These are phyloP conservation scores for Citrullus mucosospermus DNA, from an alignment of 306 rosid genomes.

Conservation along the genomic window DNA sequence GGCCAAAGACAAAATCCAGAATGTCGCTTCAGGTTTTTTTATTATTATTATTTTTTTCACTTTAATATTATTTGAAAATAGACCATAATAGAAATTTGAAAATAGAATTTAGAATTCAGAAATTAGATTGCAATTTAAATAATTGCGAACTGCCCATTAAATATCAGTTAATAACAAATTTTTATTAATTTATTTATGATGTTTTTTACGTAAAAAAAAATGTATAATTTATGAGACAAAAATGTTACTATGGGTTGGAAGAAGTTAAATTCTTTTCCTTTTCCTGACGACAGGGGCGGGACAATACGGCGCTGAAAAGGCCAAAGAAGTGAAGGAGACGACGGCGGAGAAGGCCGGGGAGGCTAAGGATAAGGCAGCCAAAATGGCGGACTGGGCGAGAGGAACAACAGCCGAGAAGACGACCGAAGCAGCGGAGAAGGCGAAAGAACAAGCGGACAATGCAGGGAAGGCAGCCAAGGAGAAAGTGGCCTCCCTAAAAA, in stretches of 20 bases:
- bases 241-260: no score
- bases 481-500: background rate
- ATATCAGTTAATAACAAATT: no score
- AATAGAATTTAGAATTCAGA: no score
- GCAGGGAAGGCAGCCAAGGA: background rate
- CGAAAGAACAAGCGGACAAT: slow-evolving; percentile 14
- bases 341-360: slow-evolving; percentile 11
- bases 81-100: no score
- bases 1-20: slow-evolving; percentile 20
- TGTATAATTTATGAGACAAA: no score
- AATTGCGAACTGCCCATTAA: no score
- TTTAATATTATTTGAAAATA: no score
- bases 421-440: slow-evolving; percentile 12
- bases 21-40: slow-evolving; percentile 36
- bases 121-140: no score
- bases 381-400: background rate
- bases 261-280: no score
- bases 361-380: background rate
- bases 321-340: background rate
- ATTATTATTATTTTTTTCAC: no score
- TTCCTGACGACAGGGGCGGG: slow-evolving; percentile 26
- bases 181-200: no score
- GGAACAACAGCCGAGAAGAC: slow-evolving; percentile 9
- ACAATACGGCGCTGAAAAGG: slow-evolving; percentile 27
- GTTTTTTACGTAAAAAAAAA: no score